Conservation (phyloP, 106 monocot species). For the Iris macrosiphon region DNA sequence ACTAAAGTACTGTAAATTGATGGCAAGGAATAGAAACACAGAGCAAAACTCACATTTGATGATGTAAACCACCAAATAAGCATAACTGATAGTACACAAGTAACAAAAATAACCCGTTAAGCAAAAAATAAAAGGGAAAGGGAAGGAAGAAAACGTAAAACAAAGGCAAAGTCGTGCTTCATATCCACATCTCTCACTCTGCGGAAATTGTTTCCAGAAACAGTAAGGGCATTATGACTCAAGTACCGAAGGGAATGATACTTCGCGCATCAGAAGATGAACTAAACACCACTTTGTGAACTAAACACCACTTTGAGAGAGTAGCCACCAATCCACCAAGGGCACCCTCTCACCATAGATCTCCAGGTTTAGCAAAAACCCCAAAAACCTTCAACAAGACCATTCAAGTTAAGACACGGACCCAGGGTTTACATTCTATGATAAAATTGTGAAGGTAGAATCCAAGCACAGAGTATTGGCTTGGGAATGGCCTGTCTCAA, state of each 20-base stretch:
- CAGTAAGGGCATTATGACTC: constrained; percentile 85
- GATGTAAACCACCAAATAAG: too few species aligned
- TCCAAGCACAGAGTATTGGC: constrained; percentile 1
- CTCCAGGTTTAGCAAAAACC: constrained; percentile 78
- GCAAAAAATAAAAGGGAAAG: not conserved
- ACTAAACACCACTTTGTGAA: constrained; percentile 63
- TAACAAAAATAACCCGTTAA: not conserved
- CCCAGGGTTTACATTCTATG: constrained; percentile 31
- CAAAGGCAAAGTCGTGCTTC: constrained; percentile 98
- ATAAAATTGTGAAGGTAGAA: constrained; percentile 9
- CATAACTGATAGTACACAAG: not conserved
- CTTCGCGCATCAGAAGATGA: constrained; percentile 51
- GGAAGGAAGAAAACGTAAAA: constrained; percentile 54
- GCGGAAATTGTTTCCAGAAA: constrained; percentile 94
- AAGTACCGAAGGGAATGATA: constrained; percentile 35
- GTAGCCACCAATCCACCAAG: constrained; percentile 93
- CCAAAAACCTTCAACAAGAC: constrained; percentile 99
- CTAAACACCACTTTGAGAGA: constrained; percentile 45
- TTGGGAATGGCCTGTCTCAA: not conserved
- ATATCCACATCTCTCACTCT: constrained; percentile 99
- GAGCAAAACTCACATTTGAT: not conserved
- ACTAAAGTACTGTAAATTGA: constrained; percentile 59
- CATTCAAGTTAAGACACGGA: constrained; percentile 70
- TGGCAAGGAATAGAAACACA: not conserved
- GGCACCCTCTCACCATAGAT: constrained; percentile 85